phyloP scores from a whole-genome alignment of 163 green algal genomes.

The Picocystis sp. region DNA sequence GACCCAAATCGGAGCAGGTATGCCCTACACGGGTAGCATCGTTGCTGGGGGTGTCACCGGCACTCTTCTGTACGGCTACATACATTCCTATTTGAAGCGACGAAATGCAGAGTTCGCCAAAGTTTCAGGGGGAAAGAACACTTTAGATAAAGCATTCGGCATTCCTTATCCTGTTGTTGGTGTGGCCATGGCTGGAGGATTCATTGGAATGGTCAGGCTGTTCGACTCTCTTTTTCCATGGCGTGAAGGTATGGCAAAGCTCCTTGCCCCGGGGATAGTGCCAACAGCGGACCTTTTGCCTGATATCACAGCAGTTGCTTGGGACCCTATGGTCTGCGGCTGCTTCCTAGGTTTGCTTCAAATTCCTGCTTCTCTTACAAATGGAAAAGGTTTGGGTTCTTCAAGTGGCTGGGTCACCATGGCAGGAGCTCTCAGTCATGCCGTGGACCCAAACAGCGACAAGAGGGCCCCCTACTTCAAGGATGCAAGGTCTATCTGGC shows the following conservation, averaged over 20 bases:
- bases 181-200: neutral
- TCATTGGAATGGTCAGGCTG: neutral
- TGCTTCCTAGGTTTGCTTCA: constrained; percentile 3
- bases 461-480: neutral
- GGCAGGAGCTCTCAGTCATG: neutral
- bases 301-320: neutral
- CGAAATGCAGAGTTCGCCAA: neutral
- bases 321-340: neutral
- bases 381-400: neutral
- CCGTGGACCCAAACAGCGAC: neutral
- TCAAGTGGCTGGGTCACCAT: neutral
- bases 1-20: constrained; percentile 1
- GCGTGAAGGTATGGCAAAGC: neutral
- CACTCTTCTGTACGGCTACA: constrained; percentile 6
- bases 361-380: neutral
- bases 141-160: too few relatives aligned
- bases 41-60: neutral
- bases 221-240: neutral
- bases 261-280: neutral
- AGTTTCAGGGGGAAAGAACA: neutral
- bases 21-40: neutral
- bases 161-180: neutral
- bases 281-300: neutral
- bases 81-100: neutral
- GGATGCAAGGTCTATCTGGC: constrained; percentile 1